Base-by-base conservation (phyloP, 768 basidiomycete species). In the Gautieria morchelliformis region DNA sequence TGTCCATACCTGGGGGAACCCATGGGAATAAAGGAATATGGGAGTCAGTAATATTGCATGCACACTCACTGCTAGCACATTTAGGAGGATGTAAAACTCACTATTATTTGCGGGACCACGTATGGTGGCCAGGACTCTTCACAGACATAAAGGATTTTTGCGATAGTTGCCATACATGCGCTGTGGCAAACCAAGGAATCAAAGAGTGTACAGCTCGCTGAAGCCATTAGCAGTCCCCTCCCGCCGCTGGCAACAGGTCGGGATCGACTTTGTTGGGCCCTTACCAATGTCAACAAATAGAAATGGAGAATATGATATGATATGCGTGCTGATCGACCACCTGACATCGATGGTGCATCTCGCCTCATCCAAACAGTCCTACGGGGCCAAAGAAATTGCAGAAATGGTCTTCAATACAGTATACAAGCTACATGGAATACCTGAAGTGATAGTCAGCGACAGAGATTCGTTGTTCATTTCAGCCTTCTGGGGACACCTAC, bases 191-290 rank as follows among this genome's bases (percentile, higher is more conserved):
- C 0, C 71, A 75, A 62, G 77, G 78, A 60, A 61, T 33, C 1
- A 64, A 60, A 33, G 59, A 64, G 0, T 52, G 68, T 47, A 27
- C 61, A 56, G 61, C 61, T 2, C 72, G 1, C n/a, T n/a, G n/a
- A 60, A 56, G 40, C 60, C 63, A 5, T 42, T 63, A 14, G 60
- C 58, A 3, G 40, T 62, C n/a, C 52, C 55, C 1, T 54, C 53
- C 33, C 33, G 33, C 3, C 59, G 63, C 8, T 59, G 63, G 4
- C 60, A 64, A 0, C 69, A 65, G 0, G 58, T 76, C 0, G 65
- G 65, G 0, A 64, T 75, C 4, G 68, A 75, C 53, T 71, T 75
- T 48, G 60, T 75, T 12, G 72, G 72, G 0, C 74, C 70, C 0
- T 49, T 74, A 0, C 72, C 70, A 0, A 44, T 55, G 2, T 27